Base-by-base conservation (phyloP, 2,329 filamentous ascomycete species). In the Fusarium sp. region DNA sequence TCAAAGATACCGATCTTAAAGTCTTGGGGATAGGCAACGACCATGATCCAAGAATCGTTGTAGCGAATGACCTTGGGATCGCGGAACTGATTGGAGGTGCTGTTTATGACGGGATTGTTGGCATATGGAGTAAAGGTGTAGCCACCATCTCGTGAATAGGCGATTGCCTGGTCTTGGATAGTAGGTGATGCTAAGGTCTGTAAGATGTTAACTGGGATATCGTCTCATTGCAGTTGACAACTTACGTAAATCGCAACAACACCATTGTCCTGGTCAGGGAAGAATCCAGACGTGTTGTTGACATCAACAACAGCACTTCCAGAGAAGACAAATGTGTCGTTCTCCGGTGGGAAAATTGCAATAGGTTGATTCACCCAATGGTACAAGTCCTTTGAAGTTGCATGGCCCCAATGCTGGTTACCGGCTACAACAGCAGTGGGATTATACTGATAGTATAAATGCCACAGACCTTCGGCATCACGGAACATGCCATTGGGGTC, bases 341-440 rank as follows among this genome's bases (percentile, higher is more conserved):
- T 77, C 33, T 84, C 81, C 1, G 83, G 81, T 1, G 86, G 86
- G 49, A 82, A 88, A 7, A 92, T 81, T 14, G 90, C 90, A 70
- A 92, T 88, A 9, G 87, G 86, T 74, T 92, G 89, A 70, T 92
- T 91, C 2, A 82, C 82, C 90, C 90, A 93, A 65, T 87, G 86
- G 73, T 90, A 91, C 3, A 92, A 80, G 73, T 92, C 90, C 18
- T 80, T 75, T 36, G 86, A 89, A 3, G 89, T 91, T 5, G 89
- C 89, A 74, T 92, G 90, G 14, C 90, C 90, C 90, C 90, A 92
- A 73, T 91, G 89, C 74, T 91, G 86, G 66, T 90, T 89, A 3
- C 88, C 89, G 82, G 79, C 86, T 2, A 86, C 83, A 12, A 81
- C 79, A 4, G 76, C 84, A 1, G 71, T 77, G 4, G 79, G 79